Evolutionary conservation across 345 rosid genomes (phyloP), one percentile per base, ranked within the genome.

Genomic region (Combretum micranthum): DNA sequence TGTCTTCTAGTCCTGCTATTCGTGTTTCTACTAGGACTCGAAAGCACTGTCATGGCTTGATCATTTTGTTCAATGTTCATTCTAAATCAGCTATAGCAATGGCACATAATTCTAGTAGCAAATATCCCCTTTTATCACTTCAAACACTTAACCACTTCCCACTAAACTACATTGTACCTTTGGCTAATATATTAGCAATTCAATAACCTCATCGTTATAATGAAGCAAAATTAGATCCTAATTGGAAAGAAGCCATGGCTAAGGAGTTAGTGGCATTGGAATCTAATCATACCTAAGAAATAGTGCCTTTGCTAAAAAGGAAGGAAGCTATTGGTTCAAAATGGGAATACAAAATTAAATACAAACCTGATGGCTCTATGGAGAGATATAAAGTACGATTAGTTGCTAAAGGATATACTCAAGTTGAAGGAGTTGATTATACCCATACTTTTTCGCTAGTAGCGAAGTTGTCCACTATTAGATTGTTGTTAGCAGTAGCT

Each of bases 331-430:
- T 53, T 16, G 59, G 15, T 12, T 62, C 49, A 0, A 62, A 62
- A 25, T 53, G 52, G 59, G 59, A 53, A 6, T 62, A 62, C 7
- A 53, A 53, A n/a, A 14, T 62, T 19, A 62, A 53, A 14, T 26
- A 17, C 4, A 10, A 23, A 10, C 55, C 32, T 0, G 44, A 62
- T 62, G 58, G 52, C 0, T 3, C 0, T 2, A 21, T 43, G 6
- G 44, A 53, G 15, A 8, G 52, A 1, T 62, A 62, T 18, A 62
- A 53, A 2, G 64, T 20, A 0, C 1, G 58, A 0, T 20, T 62
- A 2, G 53, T 62, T 1, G 44, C 45, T 0, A 62, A 62, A 13
- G 66, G 66, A 3, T 62, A 39, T 14, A 53, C 32, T 23, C 51
- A 62, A 26, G 15, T 23, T 0, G 53, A 62, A 13, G 46, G 52